A percentile compares a stretch with the other conserved stretches of the same genome.
These are phyloP conservation scores for Amanita jacksonii DNA, from an alignment of 768 basidiomycete genomes.

Conservation along the genomic window DNA sequence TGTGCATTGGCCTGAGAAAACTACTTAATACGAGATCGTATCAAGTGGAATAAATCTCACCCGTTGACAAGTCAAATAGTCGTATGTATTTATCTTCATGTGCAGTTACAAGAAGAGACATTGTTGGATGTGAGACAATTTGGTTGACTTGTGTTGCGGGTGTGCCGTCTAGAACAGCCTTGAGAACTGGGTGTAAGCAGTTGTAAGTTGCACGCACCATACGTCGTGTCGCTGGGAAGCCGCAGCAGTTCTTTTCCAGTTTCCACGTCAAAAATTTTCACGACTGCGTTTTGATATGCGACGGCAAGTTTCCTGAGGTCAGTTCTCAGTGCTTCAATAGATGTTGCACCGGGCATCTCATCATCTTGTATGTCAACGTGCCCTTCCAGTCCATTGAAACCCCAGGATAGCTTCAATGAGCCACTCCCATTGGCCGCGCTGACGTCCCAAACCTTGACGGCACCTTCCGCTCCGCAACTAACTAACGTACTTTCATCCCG, in stretches of 20 bases:
- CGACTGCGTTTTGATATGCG: conserved; percentile 79
- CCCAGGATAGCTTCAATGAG: conserved; percentile 70
- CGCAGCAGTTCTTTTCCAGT: conserved; percentile 68
- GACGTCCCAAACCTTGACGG: conserved; percentile 92
- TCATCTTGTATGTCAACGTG: conserved; percentile 39
- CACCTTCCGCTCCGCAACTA: conserved; percentile 85
- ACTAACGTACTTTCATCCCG: conserved; percentile 79
- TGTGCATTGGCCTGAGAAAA: conserved; percentile 62
- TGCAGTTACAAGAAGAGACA: conserved; percentile 79
- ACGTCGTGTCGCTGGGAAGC: conserved; percentile 48
- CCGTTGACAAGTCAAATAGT: conserved; percentile 77
- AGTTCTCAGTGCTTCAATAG: conserved; percentile 73
- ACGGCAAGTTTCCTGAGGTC: conserved; percentile 85
- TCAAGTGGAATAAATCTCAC: conserved; percentile 30
- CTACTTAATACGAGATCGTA: not conserved
- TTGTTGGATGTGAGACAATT: conserved; percentile 83
- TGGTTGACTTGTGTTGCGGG: conserved; percentile 75
- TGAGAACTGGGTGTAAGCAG: not conserved
- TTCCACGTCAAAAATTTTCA: conserved; percentile 90
- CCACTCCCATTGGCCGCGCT: conserved; percentile 55
- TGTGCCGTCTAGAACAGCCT: conserved; percentile 47
- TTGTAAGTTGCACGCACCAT: conserved; percentile 31
- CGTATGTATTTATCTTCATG: conserved; percentile 93
- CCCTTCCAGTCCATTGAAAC: conserved; percentile 59
- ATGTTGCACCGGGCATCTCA: conserved; percentile 63